Conservation (phyloP, 306 rosid species). For the Vigna angularis region DNA sequence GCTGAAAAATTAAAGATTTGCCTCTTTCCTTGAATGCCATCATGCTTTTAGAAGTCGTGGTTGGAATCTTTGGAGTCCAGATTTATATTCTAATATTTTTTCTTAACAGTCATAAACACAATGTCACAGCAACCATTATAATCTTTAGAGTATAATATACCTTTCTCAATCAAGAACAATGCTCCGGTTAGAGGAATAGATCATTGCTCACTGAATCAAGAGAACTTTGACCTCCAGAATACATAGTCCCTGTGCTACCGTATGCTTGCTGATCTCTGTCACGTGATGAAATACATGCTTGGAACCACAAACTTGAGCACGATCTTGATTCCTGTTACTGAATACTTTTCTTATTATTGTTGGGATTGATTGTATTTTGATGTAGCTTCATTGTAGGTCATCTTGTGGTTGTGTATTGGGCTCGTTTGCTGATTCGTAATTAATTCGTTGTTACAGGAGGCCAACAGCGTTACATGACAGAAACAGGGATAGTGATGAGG, state of each 20-base stretch:
- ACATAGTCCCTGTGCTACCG: neutral
- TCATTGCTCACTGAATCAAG: neutral
- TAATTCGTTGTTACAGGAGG: conserved; percentile 69
- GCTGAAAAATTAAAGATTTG: conserved; percentile 27
- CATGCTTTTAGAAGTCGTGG: neutral
- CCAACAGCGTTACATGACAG: conserved; percentile 94
- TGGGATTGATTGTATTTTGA: conserved; percentile 14
- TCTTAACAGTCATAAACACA: conserved; percentile 25
- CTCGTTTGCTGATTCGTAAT: conserved; percentile 34
- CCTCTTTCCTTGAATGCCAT: conserved; percentile 20
- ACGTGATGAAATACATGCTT: neutral
- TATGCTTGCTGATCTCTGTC: neutral
- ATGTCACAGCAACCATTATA: neutral
- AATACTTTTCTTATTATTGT: conserved; percentile 8
- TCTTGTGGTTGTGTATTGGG: neutral
- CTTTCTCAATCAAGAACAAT: neutral
- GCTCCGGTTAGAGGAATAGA: conserved; percentile 7
- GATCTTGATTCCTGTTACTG: neutral
- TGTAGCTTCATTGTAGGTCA: conserved; percentile 22
- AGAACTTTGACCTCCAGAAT: conserved; percentile 26
- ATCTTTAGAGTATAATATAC: neutral
- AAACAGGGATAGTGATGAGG: conserved; percentile 93
- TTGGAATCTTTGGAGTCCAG: neutral
- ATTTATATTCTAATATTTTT: neutral
- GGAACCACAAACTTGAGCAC: neutral